These are phyloP conservation scores for Phaffomyces thermotolerans DNA, from an alignment of 805 yeast genomes.

Conservation along the genomic window DNA sequence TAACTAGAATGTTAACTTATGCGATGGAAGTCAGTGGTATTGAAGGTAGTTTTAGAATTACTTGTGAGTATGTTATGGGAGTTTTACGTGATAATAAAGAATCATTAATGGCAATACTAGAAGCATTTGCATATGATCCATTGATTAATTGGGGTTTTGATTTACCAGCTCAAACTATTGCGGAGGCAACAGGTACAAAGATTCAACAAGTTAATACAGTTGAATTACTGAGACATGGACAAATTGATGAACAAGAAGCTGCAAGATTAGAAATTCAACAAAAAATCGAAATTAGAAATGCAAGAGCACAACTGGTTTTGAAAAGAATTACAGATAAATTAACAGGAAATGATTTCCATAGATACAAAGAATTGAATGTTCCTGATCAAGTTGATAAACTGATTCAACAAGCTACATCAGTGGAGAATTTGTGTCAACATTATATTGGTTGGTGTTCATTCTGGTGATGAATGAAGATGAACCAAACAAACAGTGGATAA, in stretches of 20 bases:
- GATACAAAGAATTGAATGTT: slow-evolving; percentile 63
- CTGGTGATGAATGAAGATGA: slow-evolving; percentile 48
- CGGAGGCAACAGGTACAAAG: slow-evolving; percentile 64
- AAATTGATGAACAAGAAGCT: slow-evolving; percentile 73
- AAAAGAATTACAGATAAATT: slow-evolving; percentile 87
- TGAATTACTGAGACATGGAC: slow-evolving; percentile 63
- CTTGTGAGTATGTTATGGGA: slow-evolving; percentile 96
- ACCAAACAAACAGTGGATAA: not conserved
- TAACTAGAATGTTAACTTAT: slow-evolving; percentile 93
- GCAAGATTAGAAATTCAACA: slow-evolving; percentile 62
- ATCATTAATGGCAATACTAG: slow-evolving; percentile 94
- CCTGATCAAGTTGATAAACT: slow-evolving; percentile 88
- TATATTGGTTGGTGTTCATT: slow-evolving; percentile 99
- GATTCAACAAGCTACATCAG: slow-evolving; percentile 93
- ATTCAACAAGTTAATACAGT: slow-evolving; percentile 63
- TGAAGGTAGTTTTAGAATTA: slow-evolving; percentile 93
- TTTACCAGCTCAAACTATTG: slow-evolving; percentile 72
- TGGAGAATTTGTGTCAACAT: slow-evolving; percentile 93
- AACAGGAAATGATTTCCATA: slow-evolving; percentile 86
- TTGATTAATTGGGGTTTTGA: slow-evolving; percentile 98
- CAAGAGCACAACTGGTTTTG: slow-evolving; percentile 85
- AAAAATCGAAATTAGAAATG: slow-evolving; percentile 66
- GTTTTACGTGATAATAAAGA: slow-evolving; percentile 90
- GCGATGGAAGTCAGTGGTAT: slow-evolving; percentile 99
- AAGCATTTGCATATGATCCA: slow-evolving; percentile 98